Base-by-base conservation (phyloP, 2,329 filamentous ascomycete species). In the Scopulariopsis brevicaulis region DNA sequence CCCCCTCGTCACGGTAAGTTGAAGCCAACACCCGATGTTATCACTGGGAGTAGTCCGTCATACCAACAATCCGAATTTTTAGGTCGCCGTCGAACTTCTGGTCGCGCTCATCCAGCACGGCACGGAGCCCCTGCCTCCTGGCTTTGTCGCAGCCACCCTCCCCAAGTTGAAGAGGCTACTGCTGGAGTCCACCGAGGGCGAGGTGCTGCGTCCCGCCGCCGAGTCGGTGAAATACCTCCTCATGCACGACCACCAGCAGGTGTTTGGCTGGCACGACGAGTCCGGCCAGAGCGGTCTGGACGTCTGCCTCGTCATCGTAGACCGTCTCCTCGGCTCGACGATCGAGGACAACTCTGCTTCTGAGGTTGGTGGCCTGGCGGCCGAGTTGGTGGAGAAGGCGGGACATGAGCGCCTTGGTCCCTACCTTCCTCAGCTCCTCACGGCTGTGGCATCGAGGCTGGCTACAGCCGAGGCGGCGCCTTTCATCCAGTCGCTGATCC, bases 301-400 rank as follows among this genome's bases (percentile, higher is more conserved):
- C 70, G 86, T 96, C 34, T 90, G 90, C 59, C 81, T 99, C 54
- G 83, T 90, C 62, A 94, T 99, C 64, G 90, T 99, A 62, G 94
- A 96, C 69, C 89, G 93, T 54, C 81, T 99, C 4, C 81, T 99
- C 34, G 86, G 89, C 3, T 87, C 89, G 1, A 74, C 80, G 1
- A 86, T 97, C n/a, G 89, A 95, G 65, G 94, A 99, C 66, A 90
- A 93, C 65, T 89, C 91, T 20, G 94, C 93, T 5, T 90, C 91
- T n/a, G 93, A 99, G 73, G 92, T 99, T 51, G 94, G 94, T 64
- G 90, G 91, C 18, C 82, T 99, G 62, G 94, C 94, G 4, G 93
- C 93, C 1, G 92, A 96, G 71, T 78, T 99, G 32, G 94, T 99
- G 1, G 93, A 97, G 72, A 96, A 94, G 73, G 94, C 93, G 56